phyloP scores from a whole-genome alignment of 148 eudicot genomes.

The Rhododendron simsii region DNA sequence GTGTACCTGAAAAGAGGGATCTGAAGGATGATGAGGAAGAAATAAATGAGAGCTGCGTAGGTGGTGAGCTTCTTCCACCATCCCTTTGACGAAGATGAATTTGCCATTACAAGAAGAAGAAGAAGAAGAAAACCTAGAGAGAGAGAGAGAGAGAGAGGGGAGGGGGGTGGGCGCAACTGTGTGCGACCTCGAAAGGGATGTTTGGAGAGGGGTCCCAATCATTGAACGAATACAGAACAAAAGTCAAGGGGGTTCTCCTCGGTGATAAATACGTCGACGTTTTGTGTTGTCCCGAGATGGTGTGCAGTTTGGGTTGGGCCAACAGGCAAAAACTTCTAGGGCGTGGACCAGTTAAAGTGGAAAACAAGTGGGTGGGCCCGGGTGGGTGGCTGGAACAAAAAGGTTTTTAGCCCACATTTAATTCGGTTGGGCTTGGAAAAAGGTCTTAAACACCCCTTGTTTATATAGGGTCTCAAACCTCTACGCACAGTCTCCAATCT shows the following conservation, averaged over 20 bases:
- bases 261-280: background rate
- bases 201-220: background rate
- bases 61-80: conserved; percentile 46
- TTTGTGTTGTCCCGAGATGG: background rate
- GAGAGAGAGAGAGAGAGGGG: background rate
- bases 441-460: too few species aligned
- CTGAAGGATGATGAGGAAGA: conserved; percentile 76
- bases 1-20: conserved; percentile 84
- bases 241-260: background rate
- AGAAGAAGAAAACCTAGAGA: background rate
- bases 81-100: conserved; percentile 26
- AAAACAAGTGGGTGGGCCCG: too few species aligned
- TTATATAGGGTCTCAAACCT: too few species aligned
- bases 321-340: too few species aligned
- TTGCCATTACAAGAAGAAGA: conserved; percentile 27
- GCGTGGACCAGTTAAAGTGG: too few species aligned
- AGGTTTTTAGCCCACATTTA: too few species aligned
- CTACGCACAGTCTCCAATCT: too few species aligned
- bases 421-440: too few species aligned
- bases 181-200: background rate
- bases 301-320: too few species aligned
- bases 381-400: too few species aligned
- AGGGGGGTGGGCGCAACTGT: background rate
- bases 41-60: conserved; percentile 49
- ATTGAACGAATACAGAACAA: too few species aligned